Conservation (phyloP, 768 basidiomycete genomes). For the Crucibulum laeve region DNA sequence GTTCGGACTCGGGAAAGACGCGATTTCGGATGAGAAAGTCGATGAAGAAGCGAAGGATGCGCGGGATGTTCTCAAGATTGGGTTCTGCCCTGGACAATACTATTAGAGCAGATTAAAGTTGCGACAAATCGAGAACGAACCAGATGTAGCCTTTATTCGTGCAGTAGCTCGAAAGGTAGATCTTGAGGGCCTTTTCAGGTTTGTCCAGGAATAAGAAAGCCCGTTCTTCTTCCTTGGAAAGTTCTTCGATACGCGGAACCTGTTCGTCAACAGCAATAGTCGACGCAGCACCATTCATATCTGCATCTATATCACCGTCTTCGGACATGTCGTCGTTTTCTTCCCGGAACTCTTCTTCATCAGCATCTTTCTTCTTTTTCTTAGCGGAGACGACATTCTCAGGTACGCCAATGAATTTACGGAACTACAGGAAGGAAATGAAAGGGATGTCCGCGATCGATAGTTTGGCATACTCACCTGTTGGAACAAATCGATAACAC, state of each 20-base stretch:
- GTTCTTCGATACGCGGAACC: conserved; percentile 6
- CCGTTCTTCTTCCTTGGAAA: conserved; percentile 38
- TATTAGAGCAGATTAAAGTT: conserved; percentile 1
- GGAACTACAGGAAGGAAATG: conserved; percentile 45
- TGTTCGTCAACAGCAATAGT: conserved; percentile 16
- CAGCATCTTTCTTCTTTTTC: conserved; percentile 3
- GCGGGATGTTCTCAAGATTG: conserved; percentile 37
- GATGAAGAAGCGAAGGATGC: conserved; percentile 39
- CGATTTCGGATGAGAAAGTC: conserved; percentile 39
- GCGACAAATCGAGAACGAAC: conserved; percentile 28
- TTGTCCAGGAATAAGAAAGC: conserved; percentile 53
- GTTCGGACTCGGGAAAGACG: conserved; percentile 39
- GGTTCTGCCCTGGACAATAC: conserved; percentile 29
- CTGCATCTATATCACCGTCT: conserved; percentile 26
- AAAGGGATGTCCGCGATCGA: too few species aligned
- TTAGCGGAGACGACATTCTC: conserved; percentile 5
- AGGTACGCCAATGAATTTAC: conserved; percentile 52
- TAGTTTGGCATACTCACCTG: conserved; percentile 35
- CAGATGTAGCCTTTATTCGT: conserved; percentile 65
- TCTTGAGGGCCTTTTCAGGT: conserved; percentile 50
- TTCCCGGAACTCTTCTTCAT: conserved; percentile 6
- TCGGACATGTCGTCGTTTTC: conserved; percentile 30
- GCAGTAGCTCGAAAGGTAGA: conserved; percentile 72
- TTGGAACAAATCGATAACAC: conserved; percentile 55
- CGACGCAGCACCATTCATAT: too few species aligned